These are phyloP conservation scores for Inonotus hispidus DNA, from an alignment of 1,284 basidiomycete genomes.

Conservation along the genomic window DNA sequence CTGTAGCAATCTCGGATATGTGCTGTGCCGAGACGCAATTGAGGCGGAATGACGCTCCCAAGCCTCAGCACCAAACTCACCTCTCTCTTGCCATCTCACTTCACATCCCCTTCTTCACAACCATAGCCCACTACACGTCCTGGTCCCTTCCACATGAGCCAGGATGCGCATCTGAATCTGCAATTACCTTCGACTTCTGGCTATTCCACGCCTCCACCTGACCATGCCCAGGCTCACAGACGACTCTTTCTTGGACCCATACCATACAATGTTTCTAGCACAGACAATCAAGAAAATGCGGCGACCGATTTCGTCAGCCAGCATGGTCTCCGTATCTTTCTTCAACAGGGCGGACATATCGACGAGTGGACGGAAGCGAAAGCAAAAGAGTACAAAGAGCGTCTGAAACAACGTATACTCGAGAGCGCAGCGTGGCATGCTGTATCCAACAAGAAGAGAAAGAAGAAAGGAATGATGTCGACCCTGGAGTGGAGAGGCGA, in stretches of 20 bases:
- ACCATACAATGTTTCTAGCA: slow-evolving; percentile 38
- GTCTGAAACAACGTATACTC: slow-evolving; percentile 57
- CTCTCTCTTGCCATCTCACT: not conserved
- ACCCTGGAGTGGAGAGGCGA: slow-evolving; percentile 57
- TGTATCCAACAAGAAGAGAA: slow-evolving; percentile 38
- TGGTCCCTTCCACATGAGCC: not conserved
- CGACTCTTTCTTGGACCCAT: slow-evolving; percentile 50
- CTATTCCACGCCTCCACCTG: slow-evolving; percentile 12
- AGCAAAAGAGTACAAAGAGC: slow-evolving; percentile 44
- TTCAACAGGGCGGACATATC: slow-evolving; percentile 51
- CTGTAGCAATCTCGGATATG: too few species aligned
- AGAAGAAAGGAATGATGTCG: slow-evolving; percentile 28
- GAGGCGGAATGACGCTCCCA: not conserved
- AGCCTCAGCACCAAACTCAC: not conserved
- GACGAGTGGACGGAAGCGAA: slow-evolving; percentile 62
- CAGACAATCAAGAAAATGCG: slow-evolving; percentile 31
- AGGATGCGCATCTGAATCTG: not conserved
- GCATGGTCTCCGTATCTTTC: slow-evolving; percentile 58
- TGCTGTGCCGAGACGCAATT: not conserved
- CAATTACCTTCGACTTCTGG: not conserved
- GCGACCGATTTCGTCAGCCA: slow-evolving; percentile 40
- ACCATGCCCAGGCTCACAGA: slow-evolving; percentile 21
- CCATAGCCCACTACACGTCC: not conserved
- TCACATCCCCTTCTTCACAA: not conserved
- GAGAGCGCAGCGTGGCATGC: slow-evolving; percentile 36